Percentiles rank a stretch among this genome's conserved stretches.
phyloP scores from a whole-genome alignment of 2,329 filamentous ascomycete genomes.

The Talaromyces albobiverticillius region DNA sequence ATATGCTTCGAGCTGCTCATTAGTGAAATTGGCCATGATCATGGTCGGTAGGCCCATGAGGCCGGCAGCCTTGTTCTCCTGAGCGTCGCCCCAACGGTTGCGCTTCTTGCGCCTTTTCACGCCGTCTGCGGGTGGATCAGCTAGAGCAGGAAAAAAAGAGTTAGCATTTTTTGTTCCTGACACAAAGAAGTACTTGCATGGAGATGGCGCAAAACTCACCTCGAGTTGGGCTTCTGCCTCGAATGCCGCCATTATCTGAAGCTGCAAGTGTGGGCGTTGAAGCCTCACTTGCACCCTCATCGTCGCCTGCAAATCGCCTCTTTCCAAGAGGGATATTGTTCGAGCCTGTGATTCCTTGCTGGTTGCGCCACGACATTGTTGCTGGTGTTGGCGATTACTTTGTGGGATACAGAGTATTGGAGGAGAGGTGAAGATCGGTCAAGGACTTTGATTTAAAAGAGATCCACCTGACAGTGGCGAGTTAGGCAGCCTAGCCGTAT shows the following conservation, averaged over 20 bases:
- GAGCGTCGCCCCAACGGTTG: slow-evolving; percentile 95
- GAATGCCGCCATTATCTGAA: slow-evolving; percentile 60
- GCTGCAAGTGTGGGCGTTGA: slow-evolving; percentile 47
- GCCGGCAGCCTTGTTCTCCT: slow-evolving; percentile 97
- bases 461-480: background rate
- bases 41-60: slow-evolving; percentile 96
- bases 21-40: slow-evolving; percentile 97
- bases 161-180: background rate
- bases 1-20: slow-evolving; percentile 96
- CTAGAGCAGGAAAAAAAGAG: slow-evolving; percentile 18
- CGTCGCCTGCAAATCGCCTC: slow-evolving; percentile 71
- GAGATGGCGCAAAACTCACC: slow-evolving; percentile 49
- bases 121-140: slow-evolving; percentile 64
- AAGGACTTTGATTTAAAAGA: background rate
- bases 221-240: slow-evolving; percentile 86
- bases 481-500: background rate
- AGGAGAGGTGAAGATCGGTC: slow-evolving; percentile 6
- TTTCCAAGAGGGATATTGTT: slow-evolving; percentile 96
- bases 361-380: slow-evolving; percentile 62
- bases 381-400: slow-evolving; percentile 13
- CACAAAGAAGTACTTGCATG: no score
- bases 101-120: slow-evolving; percentile 93
- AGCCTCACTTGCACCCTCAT: slow-evolving; percentile 48
- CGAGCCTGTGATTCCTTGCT: slow-evolving; percentile 83
- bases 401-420: slow-evolving; percentile 11